phyloP scores from a whole-genome alignment of 306 rosid species.

The Fragaria vesca region DNA sequence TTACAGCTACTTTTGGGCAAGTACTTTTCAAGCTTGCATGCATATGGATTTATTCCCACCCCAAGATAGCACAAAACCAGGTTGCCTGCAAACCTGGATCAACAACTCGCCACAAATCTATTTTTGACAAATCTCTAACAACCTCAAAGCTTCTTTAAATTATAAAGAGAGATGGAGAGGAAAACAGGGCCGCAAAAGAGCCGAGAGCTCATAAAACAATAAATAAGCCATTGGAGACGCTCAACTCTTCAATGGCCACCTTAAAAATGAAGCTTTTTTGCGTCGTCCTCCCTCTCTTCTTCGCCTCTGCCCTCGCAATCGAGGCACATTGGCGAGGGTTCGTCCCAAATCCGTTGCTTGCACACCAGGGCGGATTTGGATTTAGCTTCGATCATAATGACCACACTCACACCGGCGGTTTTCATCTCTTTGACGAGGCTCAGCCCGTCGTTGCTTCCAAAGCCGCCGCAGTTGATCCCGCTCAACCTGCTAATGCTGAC shows the following conservation, averaged over 20 bases:
- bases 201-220: not conserved
- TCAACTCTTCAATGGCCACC: constrained; percentile 42
- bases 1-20: not conserved
- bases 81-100: constrained; percentile 7
- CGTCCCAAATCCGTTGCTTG: not conserved
- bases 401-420: not conserved
- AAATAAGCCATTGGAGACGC: constrained; percentile 32
- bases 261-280: constrained; percentile 23
- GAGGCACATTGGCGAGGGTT: constrained; percentile 16
- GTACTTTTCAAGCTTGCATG: not conserved
- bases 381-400: too few species aligned
- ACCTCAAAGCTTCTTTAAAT: constrained; percentile 9
- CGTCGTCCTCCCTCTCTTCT: constrained; percentile 27
- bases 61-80: not conserved
- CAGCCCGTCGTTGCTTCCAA: not conserved
- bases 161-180: constrained; percentile 34
- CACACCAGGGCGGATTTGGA: not conserved
- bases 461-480: not conserved
- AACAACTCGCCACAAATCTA: constrained; percentile 11
- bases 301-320: not conserved
- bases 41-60: constrained; percentile 2
- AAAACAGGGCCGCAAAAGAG: constrained; percentile 23
- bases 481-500: not conserved
- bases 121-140: constrained; percentile 24
- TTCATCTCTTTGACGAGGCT: not conserved